Evolutionary conservation across 2,329 filamentous ascomycete genomes (phyloP).

Genomic region (Aspergillus sp.): DNA sequence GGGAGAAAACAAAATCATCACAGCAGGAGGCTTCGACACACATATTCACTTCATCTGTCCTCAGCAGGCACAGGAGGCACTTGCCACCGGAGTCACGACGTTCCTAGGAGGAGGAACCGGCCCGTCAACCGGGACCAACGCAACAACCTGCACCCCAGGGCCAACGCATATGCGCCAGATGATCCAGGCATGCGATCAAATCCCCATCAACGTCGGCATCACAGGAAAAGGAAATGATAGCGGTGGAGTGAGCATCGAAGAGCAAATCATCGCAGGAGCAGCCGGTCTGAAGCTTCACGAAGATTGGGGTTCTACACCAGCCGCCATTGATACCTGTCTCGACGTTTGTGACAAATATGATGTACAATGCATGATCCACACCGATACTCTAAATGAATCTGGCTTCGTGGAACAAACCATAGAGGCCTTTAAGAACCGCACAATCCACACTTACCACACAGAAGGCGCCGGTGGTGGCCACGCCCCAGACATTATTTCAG

Average conservation of each 20-base stretch:
- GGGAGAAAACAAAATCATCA: constrained; percentile 85
- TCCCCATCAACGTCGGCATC: constrained; percentile 86
- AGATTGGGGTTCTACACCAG: constrained; percentile 91
- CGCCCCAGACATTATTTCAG: constrained; percentile 91
- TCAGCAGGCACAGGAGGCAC: constrained; percentile 80
- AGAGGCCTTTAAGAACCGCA: constrained; percentile 77
- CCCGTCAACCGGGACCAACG: constrained; percentile 86
- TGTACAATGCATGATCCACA: constrained; percentile 91
- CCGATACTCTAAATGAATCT: constrained; percentile 92
- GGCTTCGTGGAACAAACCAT: constrained; percentile 96
- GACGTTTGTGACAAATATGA: constrained; percentile 86
- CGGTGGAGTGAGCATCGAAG: constrained; percentile 65
- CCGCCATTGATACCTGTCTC: constrained; percentile 85
- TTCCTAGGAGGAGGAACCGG: constrained; percentile 89
- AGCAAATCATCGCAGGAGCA: constrained; percentile 79
- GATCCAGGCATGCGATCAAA: constrained; percentile 78
- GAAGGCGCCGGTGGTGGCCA: constrained; percentile 94
- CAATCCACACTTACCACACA: constrained; percentile 96
- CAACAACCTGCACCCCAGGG: constrained; percentile 90
- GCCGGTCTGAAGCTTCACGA: constrained; percentile 93
- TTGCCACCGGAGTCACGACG: constrained; percentile 84
- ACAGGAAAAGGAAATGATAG: constrained; percentile 94
- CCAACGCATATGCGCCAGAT: constrained; percentile 81
- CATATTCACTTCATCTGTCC: constrained; percentile 96
- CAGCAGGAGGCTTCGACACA: constrained; percentile 83